Percentiles rank a stretch among this genome's conserved stretches.
Conservation (phyloP, 352 stramenopile genomes). For the Phytopythium montanum region DNA sequence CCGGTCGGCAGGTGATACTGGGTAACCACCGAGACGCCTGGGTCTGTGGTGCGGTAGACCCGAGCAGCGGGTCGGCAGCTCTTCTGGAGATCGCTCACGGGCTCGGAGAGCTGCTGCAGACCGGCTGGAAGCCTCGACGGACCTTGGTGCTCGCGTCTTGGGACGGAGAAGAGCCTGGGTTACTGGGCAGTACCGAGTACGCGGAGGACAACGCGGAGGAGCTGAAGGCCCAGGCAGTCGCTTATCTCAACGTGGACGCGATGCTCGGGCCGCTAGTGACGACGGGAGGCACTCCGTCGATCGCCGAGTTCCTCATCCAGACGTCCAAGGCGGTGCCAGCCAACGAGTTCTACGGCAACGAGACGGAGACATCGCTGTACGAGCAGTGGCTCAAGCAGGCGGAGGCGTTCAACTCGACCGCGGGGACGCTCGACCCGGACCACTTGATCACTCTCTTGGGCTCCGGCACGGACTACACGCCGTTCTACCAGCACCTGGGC, state of each 20-base stretch:
- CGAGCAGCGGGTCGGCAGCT: constrained; percentile 71
- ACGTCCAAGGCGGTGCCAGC: constrained; percentile 48
- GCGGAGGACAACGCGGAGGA: constrained; percentile 56
- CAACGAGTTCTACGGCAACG: constrained; percentile 40
- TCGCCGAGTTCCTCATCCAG: constrained; percentile 52
- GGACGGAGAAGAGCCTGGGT: constrained; percentile 76
- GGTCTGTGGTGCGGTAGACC: constrained; percentile 85
- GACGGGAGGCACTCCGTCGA: constrained; percentile 51
- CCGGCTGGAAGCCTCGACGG: constrained; percentile 60
- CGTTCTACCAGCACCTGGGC: constrained; percentile 84
- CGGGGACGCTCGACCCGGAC: constrained; percentile 34
- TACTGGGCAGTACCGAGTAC: constrained; percentile 84
- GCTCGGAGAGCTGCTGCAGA: constrained; percentile 49
- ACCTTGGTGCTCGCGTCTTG: constrained; percentile 68
- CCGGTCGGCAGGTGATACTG: constrained; percentile 66
- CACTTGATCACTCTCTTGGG: constrained; percentile 58
- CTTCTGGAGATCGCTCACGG: constrained; percentile 76
- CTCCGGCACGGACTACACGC: constrained; percentile 70
- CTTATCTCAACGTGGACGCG: constrained; percentile 87
- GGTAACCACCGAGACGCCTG: constrained; percentile 90
- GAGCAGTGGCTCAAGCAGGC: constrained; percentile 35
- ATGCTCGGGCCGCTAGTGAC: constrained; percentile 53
- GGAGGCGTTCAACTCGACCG: constrained; percentile 11
- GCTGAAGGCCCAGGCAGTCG: constrained; percentile 54
- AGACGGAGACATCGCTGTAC: constrained; percentile 22